Base-by-base conservation (phyloP, 106 monocot genomes). In the Chionographis japonica region DNA sequence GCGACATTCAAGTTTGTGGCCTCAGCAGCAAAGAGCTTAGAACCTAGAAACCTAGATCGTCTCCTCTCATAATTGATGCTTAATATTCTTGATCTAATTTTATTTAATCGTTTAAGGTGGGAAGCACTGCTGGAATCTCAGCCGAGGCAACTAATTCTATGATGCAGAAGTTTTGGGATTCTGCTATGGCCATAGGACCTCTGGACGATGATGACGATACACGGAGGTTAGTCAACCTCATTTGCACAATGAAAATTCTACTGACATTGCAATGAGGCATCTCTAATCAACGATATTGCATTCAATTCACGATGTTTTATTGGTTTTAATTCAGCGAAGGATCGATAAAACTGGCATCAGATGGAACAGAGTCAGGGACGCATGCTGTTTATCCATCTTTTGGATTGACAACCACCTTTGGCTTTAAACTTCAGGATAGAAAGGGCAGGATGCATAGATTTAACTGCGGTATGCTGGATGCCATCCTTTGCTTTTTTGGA, bases 151-250 rank as follows among this genome's bases (percentile, higher is more conserved):
- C 80, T 46, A 68, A 38, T 19, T 68, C 15, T 52, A 68, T 82
- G 72, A 69, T 77, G 82, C 77, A 82, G 19, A 82, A 82, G 68
- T 82, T 82, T 42, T 82, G 82, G 82, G 82, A 82, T 69, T 82
- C 82, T 18, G 77, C 82, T 40, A 41, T 82, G 54, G 62, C 55
- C 15, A 7, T 73, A 7, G 77, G 71, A 46, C 73, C 73, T 39
- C 3, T 39, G 12, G 73, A 73, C 51, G 77, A 82, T 52, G 77
- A 82, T 57, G 76, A 64, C 58, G 82, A 82, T 50, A 65, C 74
- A 8, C 63, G 57, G 16, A 78, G 83, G 78, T 83, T 35, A 13
- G 1, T 8, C 19, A 37, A 11, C 36, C 60, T 37, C 4, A 4
- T 55, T 50, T 18, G 10, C 37, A 46, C 6, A 10, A 2, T 3